Evolutionary conservation across 768 basidiomycete species (phyloP), one percentile per base, ranked within the genome.

Genomic region (Suillus weaverae): DNA sequence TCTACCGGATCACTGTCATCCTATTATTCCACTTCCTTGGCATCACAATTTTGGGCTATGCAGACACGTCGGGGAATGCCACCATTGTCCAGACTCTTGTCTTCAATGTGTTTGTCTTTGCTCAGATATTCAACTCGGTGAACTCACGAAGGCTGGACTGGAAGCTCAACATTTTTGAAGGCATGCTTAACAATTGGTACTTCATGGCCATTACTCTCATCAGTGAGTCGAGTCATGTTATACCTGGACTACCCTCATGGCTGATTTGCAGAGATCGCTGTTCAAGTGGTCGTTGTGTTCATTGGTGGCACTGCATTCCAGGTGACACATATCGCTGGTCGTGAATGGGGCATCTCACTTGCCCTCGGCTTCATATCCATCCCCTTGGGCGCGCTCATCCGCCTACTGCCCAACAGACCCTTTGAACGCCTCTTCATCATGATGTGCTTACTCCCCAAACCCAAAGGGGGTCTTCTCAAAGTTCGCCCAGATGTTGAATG

Each of bases 31-130:
- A 99, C 75, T 99, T 96, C 79, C 81, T 83, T 32, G 95, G 96
- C 16, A 70, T 80, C 26, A 63, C 74, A 33, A 97, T 99, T 63
- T 85, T 98, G 46, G 86, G 86, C 2, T 79, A 87, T 38, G 77
- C 80, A 33, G 64, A 81, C 55, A 70, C 72, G 2, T 57, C 70
- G 3, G 64, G 65, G 5, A 76, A 80, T 43, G 72, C 85, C 26
- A 69, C 77, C 6, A 75, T 88, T 43, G 82, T 96, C 30, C 87
- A 89, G 71, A 95, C 97, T 0, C 80, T 99, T 20, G 94, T 98
- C 38, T 99, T 99, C 86, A 99, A 99, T 71, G 85, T 89, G n/a
- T 99, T 98, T 71, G 97, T 99, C 56, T 98, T 98, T 74, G 92
- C 94, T 35, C 97, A 99, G 76, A 95, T 99, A 69, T 95, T 91